These are phyloP conservation scores for Areca catechu DNA, from an alignment of 176 grass and related monocot genomes.

Conservation along the genomic window DNA sequence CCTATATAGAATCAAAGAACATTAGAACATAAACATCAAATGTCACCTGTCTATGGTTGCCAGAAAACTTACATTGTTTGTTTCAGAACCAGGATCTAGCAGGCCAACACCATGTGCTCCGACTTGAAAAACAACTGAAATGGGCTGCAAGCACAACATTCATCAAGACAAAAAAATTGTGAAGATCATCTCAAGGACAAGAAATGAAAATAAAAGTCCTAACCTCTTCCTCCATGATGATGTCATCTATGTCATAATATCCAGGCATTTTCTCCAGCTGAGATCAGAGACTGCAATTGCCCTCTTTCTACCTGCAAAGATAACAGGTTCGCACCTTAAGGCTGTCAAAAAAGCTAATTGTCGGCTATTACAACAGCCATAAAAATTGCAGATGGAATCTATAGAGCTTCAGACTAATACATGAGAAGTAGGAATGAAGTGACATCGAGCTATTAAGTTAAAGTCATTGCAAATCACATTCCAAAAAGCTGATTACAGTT, in stretches of 20 bases:
- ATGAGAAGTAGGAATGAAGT: too few species aligned
- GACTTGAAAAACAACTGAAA: slow-evolving; percentile 66
- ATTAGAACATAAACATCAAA: neutral
- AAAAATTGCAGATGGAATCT: too few species aligned
- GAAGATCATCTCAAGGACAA: neutral
- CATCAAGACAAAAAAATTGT: neutral
- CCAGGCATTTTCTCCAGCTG: slow-evolving; percentile 29
- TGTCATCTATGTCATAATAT: slow-evolving; percentile 71
- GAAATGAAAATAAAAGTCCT: slow-evolving; percentile 1
- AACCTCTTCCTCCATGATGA: slow-evolving; percentile 86
- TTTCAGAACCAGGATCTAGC: slow-evolving; percentile 75
- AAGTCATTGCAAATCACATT: too few species aligned
- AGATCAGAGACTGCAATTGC: too few species aligned
- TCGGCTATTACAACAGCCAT: too few species aligned
- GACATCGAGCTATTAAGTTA: too few species aligned
- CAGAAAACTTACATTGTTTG: slow-evolving; percentile 43
- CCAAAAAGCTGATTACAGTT: too few species aligned
- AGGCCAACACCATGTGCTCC: slow-evolving; percentile 63
- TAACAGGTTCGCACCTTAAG: too few species aligned
- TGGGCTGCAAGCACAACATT: slow-evolving; percentile 31
- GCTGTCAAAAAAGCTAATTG: too few species aligned
- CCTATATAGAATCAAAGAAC: slow-evolving; percentile 28
- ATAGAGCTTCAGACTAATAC: too few species aligned
- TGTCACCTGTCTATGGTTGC: neutral
- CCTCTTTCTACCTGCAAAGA: too few species aligned